phyloP scores from a whole-genome alignment of 2,329 filamentous ascomycete genomes.

The Aspergillus sojae region DNA sequence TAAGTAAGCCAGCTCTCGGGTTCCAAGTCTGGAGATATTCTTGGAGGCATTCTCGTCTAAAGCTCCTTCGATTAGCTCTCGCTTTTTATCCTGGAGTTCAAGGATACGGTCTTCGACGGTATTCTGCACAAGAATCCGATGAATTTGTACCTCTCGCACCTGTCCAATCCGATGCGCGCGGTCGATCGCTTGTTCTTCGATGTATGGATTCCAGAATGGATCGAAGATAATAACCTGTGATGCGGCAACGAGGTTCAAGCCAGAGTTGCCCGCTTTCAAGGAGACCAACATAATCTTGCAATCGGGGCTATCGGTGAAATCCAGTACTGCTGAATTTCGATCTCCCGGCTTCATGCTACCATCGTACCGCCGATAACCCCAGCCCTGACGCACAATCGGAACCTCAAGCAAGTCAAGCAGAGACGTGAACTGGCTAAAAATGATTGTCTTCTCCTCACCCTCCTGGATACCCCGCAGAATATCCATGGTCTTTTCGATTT shows the following conservation, averaged over 20 bases:
- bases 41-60: conserved; percentile 74
- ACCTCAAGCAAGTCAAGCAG: conserved; percentile 77
- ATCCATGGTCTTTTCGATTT: conserved; percentile 70
- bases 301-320: conserved; percentile 65
- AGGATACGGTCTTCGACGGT: conserved; percentile 90
- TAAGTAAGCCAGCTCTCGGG: conserved; percentile 69
- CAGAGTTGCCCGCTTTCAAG: conserved; percentile 79
- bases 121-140: conserved; percentile 73
- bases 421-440: conserved; percentile 82
- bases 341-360: conserved; percentile 70
- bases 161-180: conserved; percentile 89
- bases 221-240: conserved; percentile 88
- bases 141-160: conserved; percentile 70
- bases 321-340: conserved; percentile 67
- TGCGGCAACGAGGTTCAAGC: conserved; percentile 81
- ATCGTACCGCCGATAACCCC: conserved; percentile 71
- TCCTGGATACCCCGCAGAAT: conserved; percentile 58
- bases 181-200: conserved; percentile 90
- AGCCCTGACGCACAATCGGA: conserved; percentile 62
- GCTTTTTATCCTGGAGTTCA: conserved; percentile 75
- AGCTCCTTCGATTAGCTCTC: conserved; percentile 73
- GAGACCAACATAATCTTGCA: conserved; percentile 75
- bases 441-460: conserved; percentile 72
- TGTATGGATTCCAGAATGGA: conserved; percentile 92
- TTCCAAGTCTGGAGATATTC: conserved; percentile 66